Evolutionary conservation across 2,329 filamentous ascomycete species (phyloP).

Genomic region (Colletotrichum sp.): DNA sequence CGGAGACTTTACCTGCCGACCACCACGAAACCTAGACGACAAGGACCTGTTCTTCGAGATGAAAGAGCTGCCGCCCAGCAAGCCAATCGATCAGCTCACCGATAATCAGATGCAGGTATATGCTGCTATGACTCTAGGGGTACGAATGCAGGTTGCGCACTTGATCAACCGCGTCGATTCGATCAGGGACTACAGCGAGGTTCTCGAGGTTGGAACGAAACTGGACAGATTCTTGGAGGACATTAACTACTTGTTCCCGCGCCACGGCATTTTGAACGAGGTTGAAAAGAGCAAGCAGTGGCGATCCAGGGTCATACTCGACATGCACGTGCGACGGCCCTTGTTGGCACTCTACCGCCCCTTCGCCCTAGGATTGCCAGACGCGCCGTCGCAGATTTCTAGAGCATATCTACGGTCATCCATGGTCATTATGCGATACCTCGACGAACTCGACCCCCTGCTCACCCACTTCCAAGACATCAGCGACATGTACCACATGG

Average conservation of each 20-base stretch:
- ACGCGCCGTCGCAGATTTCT: slow-evolving; percentile 56
- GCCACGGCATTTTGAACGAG: slow-evolving; percentile 46
- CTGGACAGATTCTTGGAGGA: slow-evolving; percentile 60
- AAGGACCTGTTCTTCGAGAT: slow-evolving; percentile 53
- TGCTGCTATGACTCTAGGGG: slow-evolving; percentile 53
- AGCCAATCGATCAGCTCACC: slow-evolving; percentile 57
- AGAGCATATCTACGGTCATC: slow-evolving; percentile 59
- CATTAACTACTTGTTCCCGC: slow-evolving; percentile 57
- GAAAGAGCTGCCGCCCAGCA: slow-evolving; percentile 51
- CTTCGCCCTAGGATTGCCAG: slow-evolving; percentile 56
- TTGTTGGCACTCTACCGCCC: slow-evolving; percentile 60
- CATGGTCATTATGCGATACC: slow-evolving; percentile 59
- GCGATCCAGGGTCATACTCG: slow-evolving; percentile 55
- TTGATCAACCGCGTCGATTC: slow-evolving; percentile 57
- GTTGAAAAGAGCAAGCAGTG: slow-evolving; percentile 55
- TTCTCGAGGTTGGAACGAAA: slow-evolving; percentile 58
- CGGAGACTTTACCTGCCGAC: slow-evolving; percentile 57
- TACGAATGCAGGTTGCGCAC: slow-evolving; percentile 54
- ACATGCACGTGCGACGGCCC: slow-evolving; percentile 59
- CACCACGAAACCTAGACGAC: slow-evolving; percentile 60
- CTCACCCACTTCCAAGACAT: slow-evolving; percentile 52
- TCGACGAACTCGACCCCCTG: slow-evolving; percentile 58
- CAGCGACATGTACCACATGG: slow-evolving; percentile 57
- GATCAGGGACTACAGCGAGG: slow-evolving; percentile 57
- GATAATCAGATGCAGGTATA: slow-evolving; percentile 61